Conservation (phyloP, 495 filamentous ascomycete species). For the Hypoxylon lienhwacheense region DNA sequence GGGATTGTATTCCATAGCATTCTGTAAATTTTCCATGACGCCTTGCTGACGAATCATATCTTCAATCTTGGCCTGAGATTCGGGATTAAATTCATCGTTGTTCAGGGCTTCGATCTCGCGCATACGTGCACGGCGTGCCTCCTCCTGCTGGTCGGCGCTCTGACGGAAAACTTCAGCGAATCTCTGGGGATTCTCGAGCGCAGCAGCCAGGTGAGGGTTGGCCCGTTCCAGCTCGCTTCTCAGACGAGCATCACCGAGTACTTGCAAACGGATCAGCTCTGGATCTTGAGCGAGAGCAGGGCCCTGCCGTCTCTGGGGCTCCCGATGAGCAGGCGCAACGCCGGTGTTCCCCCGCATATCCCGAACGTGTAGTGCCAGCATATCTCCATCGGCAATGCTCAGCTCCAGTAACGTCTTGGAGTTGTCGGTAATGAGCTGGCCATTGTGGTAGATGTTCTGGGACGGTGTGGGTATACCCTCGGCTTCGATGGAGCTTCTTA, state of each 20-base stretch:
- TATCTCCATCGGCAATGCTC: constrained; percentile 85
- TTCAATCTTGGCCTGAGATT: constrained; percentile 89
- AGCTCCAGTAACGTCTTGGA: constrained; percentile 76
- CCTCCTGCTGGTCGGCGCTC: constrained; percentile 66
- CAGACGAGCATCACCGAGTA: constrained; percentile 75
- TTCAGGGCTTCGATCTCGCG: constrained; percentile 78
- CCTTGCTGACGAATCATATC: constrained; percentile 94
- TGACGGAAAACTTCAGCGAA: constrained; percentile 71
- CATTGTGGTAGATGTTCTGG: constrained; percentile 87
- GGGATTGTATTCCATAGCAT: constrained; percentile 93
- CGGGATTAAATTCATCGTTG: constrained; percentile 86
- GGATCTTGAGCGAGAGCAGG: constrained; percentile 58
- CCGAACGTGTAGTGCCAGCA: constrained; percentile 82
- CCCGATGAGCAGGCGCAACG: constrained; percentile 39
- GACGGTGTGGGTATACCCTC: constrained; percentile 57
- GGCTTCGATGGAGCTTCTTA: constrained; percentile 78
- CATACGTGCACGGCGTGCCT: constrained; percentile 71
- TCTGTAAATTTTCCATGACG: constrained; percentile 91
- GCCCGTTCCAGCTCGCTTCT: constrained; percentile 66
- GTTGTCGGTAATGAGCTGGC: constrained; percentile 74
- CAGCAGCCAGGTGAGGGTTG: constrained; percentile 73
- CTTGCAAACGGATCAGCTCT: constrained; percentile 77
- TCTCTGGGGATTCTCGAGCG: constrained; percentile 72
- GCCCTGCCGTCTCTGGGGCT: constrained; percentile 35
- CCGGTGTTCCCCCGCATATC: constrained; percentile 52